Conservation (phyloP, 495 filamentous ascomycete genomes). For the Darksidea phi region DNA sequence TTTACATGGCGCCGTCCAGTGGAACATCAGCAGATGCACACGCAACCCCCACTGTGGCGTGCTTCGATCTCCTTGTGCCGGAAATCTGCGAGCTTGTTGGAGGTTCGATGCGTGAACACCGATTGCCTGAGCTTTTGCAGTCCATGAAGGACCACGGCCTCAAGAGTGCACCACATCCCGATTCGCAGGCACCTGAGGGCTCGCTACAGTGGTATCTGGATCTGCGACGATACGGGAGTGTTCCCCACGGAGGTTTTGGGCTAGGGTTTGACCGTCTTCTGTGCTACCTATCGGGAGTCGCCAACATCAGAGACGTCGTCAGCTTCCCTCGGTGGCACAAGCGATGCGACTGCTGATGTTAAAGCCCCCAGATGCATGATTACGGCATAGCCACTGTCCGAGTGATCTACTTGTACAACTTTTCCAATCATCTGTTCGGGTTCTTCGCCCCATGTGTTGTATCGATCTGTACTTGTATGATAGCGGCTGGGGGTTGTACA, state of each 20-base stretch:
- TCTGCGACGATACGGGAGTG: slow-evolving; percentile 85
- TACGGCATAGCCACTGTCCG: background rate
- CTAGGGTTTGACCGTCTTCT: slow-evolving; percentile 89
- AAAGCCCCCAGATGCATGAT: background rate
- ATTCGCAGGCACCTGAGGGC: slow-evolving; percentile 17
- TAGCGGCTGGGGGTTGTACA: background rate
- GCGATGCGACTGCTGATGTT: slow-evolving; percentile 79
- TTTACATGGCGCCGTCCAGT: slow-evolving; percentile 81
- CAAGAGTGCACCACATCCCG: slow-evolving; percentile 33
- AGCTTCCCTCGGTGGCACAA: slow-evolving; percentile 88
- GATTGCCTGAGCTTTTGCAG: slow-evolving; percentile 63
- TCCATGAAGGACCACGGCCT: slow-evolving; percentile 70
- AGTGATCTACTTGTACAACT: background rate
- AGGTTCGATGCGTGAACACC: slow-evolving; percentile 91
- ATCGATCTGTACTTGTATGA: background rate
- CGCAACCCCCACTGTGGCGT: slow-evolving; percentile 68
- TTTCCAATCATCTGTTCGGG: background rate
- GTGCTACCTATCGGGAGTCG: slow-evolving; percentile 78
- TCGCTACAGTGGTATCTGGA: slow-evolving; percentile 89
- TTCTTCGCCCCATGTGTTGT: background rate
- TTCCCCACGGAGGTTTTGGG: slow-evolving; percentile 95
- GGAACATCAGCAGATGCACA: slow-evolving; percentile 7
- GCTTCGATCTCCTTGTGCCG: slow-evolving; percentile 92
- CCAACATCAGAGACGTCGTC: slow-evolving; percentile 82
- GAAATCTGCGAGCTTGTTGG: slow-evolving; percentile 87